phyloP scores from a whole-genome alignment of 2,329 filamentous ascomycete species.

The Diaporthe ampelina region DNA sequence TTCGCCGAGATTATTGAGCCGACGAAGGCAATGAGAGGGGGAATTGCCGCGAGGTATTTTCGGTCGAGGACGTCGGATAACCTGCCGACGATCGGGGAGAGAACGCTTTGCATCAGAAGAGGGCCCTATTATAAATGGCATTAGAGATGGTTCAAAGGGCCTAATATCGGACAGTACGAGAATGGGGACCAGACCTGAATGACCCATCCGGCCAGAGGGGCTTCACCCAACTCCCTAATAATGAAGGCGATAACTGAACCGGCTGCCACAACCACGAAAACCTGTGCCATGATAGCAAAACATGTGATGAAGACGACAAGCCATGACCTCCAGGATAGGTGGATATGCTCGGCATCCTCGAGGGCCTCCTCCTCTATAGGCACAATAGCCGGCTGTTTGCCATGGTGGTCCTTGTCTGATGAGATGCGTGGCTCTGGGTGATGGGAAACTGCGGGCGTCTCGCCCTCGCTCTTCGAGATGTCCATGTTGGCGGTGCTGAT shows the following conservation, averaged over 20 bases:
- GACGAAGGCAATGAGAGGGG: conserved; percentile 66
- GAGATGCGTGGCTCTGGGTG: conserved; percentile 4
- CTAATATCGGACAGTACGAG: not conserved
- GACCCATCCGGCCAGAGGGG: conserved; percentile 66
- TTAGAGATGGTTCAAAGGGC: not conserved
- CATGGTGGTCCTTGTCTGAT: conserved; percentile 3
- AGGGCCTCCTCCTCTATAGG: conserved; percentile 51
- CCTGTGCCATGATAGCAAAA: conserved; percentile 67
- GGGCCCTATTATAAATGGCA: conserved; percentile 58
- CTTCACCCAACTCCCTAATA: conserved; percentile 65
- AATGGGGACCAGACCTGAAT: conserved; percentile 58
- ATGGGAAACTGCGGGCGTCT: conserved; percentile 25
- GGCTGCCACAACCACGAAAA: conserved; percentile 68
- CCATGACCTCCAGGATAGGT: conserved; percentile 69
- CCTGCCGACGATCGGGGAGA: conserved; percentile 68
- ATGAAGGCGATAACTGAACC: conserved; percentile 70
- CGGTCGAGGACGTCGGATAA: conserved; percentile 70
- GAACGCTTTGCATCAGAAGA: conserved; percentile 68
- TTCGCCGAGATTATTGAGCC: conserved; percentile 68
- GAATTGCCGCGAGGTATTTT: conserved; percentile 65
- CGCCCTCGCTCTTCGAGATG: conserved; percentile 22
- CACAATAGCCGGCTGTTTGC: conserved; percentile 40
- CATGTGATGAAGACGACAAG: conserved; percentile 60
- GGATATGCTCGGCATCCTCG: conserved; percentile 56
- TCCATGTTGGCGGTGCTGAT: not conserved